Base-by-base conservation (phyloP, 1,284 basidiomycete genomes). In the Cryptococcus jaspeensis region DNA sequence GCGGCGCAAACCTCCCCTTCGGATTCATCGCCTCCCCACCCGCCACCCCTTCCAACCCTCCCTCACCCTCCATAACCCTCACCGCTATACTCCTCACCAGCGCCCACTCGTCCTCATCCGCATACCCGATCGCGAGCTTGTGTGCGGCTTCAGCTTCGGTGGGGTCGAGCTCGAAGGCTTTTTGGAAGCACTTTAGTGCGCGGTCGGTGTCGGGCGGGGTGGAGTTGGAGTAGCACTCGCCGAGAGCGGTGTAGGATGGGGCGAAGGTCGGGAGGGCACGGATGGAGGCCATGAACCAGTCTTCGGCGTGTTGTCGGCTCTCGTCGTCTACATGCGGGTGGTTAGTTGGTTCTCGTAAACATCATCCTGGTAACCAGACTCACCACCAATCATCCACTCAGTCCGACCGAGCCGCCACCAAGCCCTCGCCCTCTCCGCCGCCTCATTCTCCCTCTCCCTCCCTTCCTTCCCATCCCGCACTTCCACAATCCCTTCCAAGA, bases 111-210 rank as follows among this genome's bases (percentile, higher is more conserved):
- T 86, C 83, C 63, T 96, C 90, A 53, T 93, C 87, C 0, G 95
- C 92, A 74, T 96, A 98, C 0, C 90, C 89, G 63, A 88, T 85
- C 0, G 92, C 93, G 4, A 99, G 82, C 58, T 86, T 81, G 49
- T 84, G 81, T 0, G 94, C 96, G 1, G 96, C 93, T 15, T 89
- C 85, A 12, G 84, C 85, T 76, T 99, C 90, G 13, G 88, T 84
- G 1, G 93, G 84, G 75, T 98, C 94, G 2, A 99, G 84, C 76
- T 99, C 96, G 66, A 99, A 98, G 0, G 96, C 96, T 70, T 96
- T 98, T 70, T 99, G 94, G 79, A 97, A 98, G 73, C 96, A 99
- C 73, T 95, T 95, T 16, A 90, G 88, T 1, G 95, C 89, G 42
- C 95, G 86, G 11, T 85, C 84, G 9, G 85, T 84, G 75, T 99